phyloP scores from a whole-genome alignment of 768 basidiomycete species.

The Boletus sensibilis region DNA sequence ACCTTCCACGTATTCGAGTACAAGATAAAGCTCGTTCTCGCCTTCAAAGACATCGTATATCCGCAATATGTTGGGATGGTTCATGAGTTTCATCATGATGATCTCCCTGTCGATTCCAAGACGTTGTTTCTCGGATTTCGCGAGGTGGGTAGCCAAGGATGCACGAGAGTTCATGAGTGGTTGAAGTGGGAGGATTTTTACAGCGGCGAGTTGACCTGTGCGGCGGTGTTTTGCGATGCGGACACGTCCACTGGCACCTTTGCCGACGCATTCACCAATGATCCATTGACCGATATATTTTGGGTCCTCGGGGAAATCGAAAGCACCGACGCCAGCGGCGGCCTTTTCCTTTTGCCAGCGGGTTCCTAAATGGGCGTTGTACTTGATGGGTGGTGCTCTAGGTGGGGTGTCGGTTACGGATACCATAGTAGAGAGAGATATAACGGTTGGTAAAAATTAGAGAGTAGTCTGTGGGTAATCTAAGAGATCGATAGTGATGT shows the following conservation, averaged over 20 bases:
- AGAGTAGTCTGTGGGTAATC: conserved; percentile 15
- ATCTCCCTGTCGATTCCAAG: conserved; percentile 93
- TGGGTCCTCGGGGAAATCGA: conserved; percentile 83
- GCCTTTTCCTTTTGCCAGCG: conserved; percentile 89
- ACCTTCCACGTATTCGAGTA: conserved; percentile 93
- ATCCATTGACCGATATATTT: conserved; percentile 89
- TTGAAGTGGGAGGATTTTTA: conserved; percentile 91
- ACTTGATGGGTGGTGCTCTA: conserved; percentile 69
- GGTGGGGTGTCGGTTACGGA: conserved; percentile 55
- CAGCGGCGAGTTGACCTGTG: conserved; percentile 89
- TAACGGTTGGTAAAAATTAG: no score
- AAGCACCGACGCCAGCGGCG: conserved; percentile 69
- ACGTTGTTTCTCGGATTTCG: conserved; percentile 76
- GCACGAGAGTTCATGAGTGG: conserved; percentile 72
- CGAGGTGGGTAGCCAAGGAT: conserved; percentile 62
- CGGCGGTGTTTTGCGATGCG: conserved; percentile 86
- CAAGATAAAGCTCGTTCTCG: conserved; percentile 84
- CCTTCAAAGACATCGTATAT: conserved; percentile 97
- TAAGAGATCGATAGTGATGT: conserved; percentile 14
- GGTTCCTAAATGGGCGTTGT: conserved; percentile 67
- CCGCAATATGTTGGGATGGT: conserved; percentile 94
- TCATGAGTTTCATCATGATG: conserved; percentile 99
- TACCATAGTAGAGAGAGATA: conserved; percentile 19
- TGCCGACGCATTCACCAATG: conserved; percentile 90
- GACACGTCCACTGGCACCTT: conserved; percentile 92